Evolutionary conservation across 129 eudicot genomes (phyloP), one percentile per base, ranked within the genome.

Genomic region (Smallanthus sonchifolius): DNA sequence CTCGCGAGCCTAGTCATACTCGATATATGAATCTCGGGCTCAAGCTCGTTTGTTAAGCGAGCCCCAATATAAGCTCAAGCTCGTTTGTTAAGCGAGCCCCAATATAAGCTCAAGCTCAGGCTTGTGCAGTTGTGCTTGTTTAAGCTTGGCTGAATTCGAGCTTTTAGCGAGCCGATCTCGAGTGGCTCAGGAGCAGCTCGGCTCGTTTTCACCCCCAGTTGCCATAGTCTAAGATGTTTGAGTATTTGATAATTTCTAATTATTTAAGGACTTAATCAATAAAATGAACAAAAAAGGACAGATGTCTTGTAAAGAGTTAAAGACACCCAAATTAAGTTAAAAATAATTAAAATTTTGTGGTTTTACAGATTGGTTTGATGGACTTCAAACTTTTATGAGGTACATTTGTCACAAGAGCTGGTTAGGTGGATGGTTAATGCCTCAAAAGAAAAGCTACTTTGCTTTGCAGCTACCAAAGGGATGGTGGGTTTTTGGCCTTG

Each of bases 361-460:
- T 60, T 32, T 60, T 60, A 24, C 42, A 60, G 65, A 95, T 79
- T 95, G 99, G 99, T 95, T 95, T 81, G 99, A 95, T 75, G 99
- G 97, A 47, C 96, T 95, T 74, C 93, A 95, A 82, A 95, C 96
- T 9, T 95, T 85, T 77, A 91, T 95, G 97, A 87, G 96, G 82
- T 91, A 95, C 78, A 91, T 95, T 76, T 95, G 97, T 82, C 99
- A 95, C 78, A 91, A 91, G 77, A 95, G 92, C 87, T 95, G 99
- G 97, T 84, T 95, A 83, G 99, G 99, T 69, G 99, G 99, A 73
- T 95, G 99, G 99, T 82, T 95, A 75, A 95, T 95, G 99, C 99
- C 99, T 51, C 99, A 95, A 80, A 89, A 80, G 89, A 95, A 91
- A 45, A 95, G 99, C 79, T 95, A 95, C 78, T 95, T 95, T 62